phyloP scores from a whole-genome alignment of 495 filamentous ascomycete genomes.

The Pyronema omphalodes region DNA sequence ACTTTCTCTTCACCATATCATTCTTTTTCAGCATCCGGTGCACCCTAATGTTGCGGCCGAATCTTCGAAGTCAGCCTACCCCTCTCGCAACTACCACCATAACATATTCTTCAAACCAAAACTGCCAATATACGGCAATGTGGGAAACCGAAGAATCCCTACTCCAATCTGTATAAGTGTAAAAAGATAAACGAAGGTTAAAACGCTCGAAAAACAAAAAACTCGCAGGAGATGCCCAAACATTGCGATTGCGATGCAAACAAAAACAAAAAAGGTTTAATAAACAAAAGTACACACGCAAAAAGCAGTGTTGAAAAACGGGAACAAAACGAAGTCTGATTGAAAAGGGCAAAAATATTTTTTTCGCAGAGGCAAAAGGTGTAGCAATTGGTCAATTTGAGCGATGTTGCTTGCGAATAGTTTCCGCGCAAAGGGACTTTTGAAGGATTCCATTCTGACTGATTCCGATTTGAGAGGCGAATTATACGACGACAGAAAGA shows the following conservation, averaged over 20 bases:
- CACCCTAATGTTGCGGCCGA: neutral
- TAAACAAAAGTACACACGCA: constrained; percentile 1
- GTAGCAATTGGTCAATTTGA: constrained; percentile 25
- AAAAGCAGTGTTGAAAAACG: neutral
- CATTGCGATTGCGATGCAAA: constrained; percentile 5
- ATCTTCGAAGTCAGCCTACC: constrained; percentile 1
- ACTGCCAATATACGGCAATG: neutral
- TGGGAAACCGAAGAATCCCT: constrained; percentile 4
- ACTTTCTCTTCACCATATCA: neutral
- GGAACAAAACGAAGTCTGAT: neutral
- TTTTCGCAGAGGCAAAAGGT: constrained; percentile 12
- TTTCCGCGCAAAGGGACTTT: constrained; percentile 8
- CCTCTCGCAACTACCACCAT: neutral
- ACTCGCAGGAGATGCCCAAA: constrained; percentile 2
- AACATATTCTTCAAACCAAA: neutral
- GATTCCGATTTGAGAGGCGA: constrained; percentile 4
- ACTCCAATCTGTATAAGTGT: constrained; percentile 7
- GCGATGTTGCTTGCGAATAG: constrained; percentile 25
- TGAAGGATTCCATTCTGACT: constrained; percentile 4
- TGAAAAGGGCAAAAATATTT: constrained; percentile 8
- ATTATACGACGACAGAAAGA: constrained; percentile 5
- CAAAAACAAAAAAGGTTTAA: neutral
- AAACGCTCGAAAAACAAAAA: constrained; percentile 4
- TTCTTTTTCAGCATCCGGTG: constrained; percentile 1
- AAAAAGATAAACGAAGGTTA: constrained; percentile 11